Conservation (phyloP, 495 filamentous ascomycete species). For the Trichoderma orchidacearum region DNA sequence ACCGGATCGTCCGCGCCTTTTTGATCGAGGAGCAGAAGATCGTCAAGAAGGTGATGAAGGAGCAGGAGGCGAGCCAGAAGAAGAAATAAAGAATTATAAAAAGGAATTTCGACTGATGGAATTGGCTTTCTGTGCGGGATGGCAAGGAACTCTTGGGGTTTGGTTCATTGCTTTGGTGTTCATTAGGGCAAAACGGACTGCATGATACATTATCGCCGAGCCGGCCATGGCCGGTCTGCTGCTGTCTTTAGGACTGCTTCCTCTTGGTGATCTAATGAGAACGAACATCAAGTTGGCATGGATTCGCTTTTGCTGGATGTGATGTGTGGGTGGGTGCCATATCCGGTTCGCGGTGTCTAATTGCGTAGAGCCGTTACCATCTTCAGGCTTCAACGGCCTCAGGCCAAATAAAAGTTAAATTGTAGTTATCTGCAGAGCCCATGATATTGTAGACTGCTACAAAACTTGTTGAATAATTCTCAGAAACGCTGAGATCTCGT, state of each 20-base stretch:
- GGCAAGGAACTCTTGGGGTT: slow-evolving; percentile 5
- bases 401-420: too few species aligned
- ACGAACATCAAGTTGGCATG: slow-evolving; percentile 2
- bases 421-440: too few species aligned
- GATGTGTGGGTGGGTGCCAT: slow-evolving; percentile 2
- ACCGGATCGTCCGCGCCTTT: slow-evolving; percentile 93
- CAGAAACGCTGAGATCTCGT: not conserved
- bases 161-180: slow-evolving; percentile 36
- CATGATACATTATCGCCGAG: slow-evolving; percentile 25
- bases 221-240: slow-evolving; percentile 22
- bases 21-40: slow-evolving; percentile 99
- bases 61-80: slow-evolving; percentile 52
- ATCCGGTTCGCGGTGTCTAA: not conserved
- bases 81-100: slow-evolving; percentile 50
- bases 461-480: not conserved
- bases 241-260: slow-evolving; percentile 35
- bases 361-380: not conserved
- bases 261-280: slow-evolving; percentile 17
- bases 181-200: slow-evolving; percentile 28
- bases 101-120: slow-evolving; percentile 3
- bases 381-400: too few species aligned
- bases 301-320: not conserved
- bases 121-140: slow-evolving; percentile 12
- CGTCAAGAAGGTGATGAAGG: slow-evolving; percentile 99
- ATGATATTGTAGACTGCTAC: too few species aligned